Evolutionary conservation across 306 rosid genomes (phyloP), one percentile per base, ranked within the genome.

Genomic region (Begonia loranthoides): DNA sequence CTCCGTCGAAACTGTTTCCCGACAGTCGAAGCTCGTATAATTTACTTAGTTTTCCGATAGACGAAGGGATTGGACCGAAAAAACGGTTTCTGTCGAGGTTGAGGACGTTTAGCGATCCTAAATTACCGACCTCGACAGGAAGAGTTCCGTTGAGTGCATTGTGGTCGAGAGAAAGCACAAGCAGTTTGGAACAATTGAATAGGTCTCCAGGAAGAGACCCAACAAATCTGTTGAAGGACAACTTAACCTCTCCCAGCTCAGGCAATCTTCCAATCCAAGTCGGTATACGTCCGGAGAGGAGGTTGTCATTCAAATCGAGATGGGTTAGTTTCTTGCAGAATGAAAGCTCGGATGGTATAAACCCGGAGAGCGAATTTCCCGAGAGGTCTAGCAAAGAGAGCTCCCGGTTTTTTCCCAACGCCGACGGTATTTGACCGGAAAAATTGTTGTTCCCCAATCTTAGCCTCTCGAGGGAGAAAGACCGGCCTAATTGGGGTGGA

Each of bases 1-100:
- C 94, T 52, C 94, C 94, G 55, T 24, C 51, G 1, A 86, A 76
- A 67, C 67, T 66, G 48, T 86, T 90, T 39, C 59, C 44, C 5
- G 99, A 71, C 38, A 90, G 73, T 53, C 41, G 82, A 33, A 90
- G 80, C 77, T 90, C 94, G 49, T 78, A 90, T 49, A 90, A 74
- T 62, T 72, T 71, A 65, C 63, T 75, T 47, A 86, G 67, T 71
- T 73, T 67, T 3, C 95, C 92, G 1, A 90, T 76, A 13, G 66
- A 74, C 0, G 59, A 52, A 65, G 94, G 92, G 54, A 90, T 71
- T 10, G 71, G 57, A 17, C 94, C 95, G 0, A 69, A 82, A 41
- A 86, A 80, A 13, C 59, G 68, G 45, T 90, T 90, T 17, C 17
- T 53, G 49, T 73, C 74, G 39, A 90, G 92, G 62, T 69, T 75